Base-by-base conservation (phyloP, 305 asterid species). In the Euphrasia arctica region DNA sequence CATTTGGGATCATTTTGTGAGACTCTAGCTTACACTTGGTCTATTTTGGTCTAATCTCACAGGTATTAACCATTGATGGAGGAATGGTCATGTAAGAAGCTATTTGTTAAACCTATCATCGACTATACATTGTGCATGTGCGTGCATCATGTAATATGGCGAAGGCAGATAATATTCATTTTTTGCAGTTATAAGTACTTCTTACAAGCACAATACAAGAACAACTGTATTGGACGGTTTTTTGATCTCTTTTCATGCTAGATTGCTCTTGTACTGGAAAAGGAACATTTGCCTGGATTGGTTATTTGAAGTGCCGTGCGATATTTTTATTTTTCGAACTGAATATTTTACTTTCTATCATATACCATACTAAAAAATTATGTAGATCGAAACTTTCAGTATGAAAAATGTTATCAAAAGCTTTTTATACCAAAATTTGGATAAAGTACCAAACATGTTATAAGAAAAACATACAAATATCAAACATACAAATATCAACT, bases 211-310 rank as follows among this genome's bases (percentile, higher is more conserved):
- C 42, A 2, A 36, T 36, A 6, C 41, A 4, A 34, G 41, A 34
- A 34, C 89, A 66, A 97, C 91, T 70, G 97, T 95, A 65, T 79
- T 83, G 11, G 90, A 84, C 43, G 94, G 89, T 67, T 92, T 92
- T 84, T 72, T 92, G 81, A 94, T 95, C 54, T 82, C 85, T 50
- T 81, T 65, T 77, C 97, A 90, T 55, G 94, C 94, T 1, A 91
- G 95, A 7, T 71, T 66, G 77, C 65, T 90, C 87, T 72, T 85
- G 90, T 69, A 92, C 98, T 48, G 96, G 98, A 75, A 96, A 89
- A 96, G 95, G 89, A 58, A 39, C 9, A 31, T 2, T 31, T 29
- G 32, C 32, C 32, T 29, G 32, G 32, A 29, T 29, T 29, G 4
- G 32, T n/a, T n/a, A n/a, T n/a, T n/a, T n/a, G n/a, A n/a, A n/a